Conservation (phyloP, 768 basidiomycete genomes). For the Phaeotremella fagi region DNA sequence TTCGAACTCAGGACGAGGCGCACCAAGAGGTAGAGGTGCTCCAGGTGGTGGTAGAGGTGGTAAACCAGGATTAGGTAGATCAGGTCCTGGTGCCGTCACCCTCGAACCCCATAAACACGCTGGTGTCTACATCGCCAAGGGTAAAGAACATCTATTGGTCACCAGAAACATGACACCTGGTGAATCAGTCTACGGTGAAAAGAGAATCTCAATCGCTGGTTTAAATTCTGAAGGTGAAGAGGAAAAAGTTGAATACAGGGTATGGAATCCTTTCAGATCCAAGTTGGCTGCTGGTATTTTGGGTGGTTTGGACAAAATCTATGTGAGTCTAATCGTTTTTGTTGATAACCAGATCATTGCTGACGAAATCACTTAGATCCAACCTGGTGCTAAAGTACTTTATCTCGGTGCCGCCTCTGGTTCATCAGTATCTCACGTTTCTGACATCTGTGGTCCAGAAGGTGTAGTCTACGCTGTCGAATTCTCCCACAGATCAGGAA, state of each 20-base stretch:
- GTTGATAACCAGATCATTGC: too few relatives aligned
- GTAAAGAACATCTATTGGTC: slow-evolving; percentile 94
- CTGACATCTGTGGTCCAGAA: slow-evolving; percentile 96
- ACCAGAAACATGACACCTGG: slow-evolving; percentile 97
- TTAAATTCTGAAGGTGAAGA: slow-evolving; percentile 51
- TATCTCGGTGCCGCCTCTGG: slow-evolving; percentile 98
- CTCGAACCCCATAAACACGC: slow-evolving; percentile 92
- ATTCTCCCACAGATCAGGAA: slow-evolving; percentile 91
- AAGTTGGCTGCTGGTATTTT: slow-evolving; percentile 96
- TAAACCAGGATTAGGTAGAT: slow-evolving; percentile 50
- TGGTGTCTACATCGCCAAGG: slow-evolving; percentile 90
- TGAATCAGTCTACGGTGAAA: slow-evolving; percentile 97
- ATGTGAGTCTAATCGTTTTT: slow-evolving; percentile 44
- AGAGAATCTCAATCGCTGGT: slow-evolving; percentile 76
- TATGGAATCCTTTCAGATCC: slow-evolving; percentile 98
- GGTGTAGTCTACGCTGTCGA: slow-evolving; percentile 98
- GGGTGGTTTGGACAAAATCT: slow-evolving; percentile 89
- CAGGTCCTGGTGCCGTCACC: slow-evolving; percentile 79
- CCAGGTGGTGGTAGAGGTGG: slow-evolving; percentile 63
- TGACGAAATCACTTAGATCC: slow-evolving; percentile 52
- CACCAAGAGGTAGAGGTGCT: slow-evolving; percentile 46
- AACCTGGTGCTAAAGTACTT: slow-evolving; percentile 89
- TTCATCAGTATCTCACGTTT: slow-evolving; percentile 96
- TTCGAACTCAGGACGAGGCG: slow-evolving; percentile 33
- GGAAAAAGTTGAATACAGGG: slow-evolving; percentile 91